Conservation (phyloP, 2,329 filamentous ascomycete genomes). For the Plectosphaerella plurivora region DNA sequence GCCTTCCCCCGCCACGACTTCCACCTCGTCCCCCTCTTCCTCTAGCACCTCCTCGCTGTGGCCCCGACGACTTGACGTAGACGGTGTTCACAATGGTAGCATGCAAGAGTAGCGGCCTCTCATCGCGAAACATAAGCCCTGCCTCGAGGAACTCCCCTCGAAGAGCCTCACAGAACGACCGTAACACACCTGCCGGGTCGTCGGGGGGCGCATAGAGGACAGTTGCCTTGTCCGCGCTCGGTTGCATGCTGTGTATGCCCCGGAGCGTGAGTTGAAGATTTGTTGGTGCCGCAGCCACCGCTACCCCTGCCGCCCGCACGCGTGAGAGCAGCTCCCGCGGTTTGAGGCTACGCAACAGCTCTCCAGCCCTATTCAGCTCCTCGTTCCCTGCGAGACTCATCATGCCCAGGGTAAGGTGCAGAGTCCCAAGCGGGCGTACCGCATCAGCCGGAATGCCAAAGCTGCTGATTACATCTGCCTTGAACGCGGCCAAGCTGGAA, state of each 20-base stretch:
- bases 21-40: constrained; percentile 33
- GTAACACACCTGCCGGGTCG: constrained; percentile 47
- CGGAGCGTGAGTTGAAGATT: constrained; percentile 41
- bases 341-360: constrained; percentile 30
- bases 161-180: constrained; percentile 54
- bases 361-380: constrained; percentile 34
- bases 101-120: constrained; percentile 67
- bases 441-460: constrained; percentile 57
- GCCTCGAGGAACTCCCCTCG: constrained; percentile 47
- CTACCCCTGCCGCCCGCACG: constrained; percentile 11
- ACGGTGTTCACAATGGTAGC: constrained; percentile 84
- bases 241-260: constrained; percentile 60
- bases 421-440: constrained; percentile 69
- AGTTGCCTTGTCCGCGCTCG: constrained; percentile 44
- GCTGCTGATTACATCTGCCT: constrained; percentile 47
- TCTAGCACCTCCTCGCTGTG: constrained; percentile 15
- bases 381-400: constrained; percentile 63
- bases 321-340: constrained; percentile 33
- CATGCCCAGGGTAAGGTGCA: constrained; percentile 83
- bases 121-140: constrained; percentile 53
- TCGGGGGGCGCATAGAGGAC: constrained; percentile 62
- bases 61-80: constrained; percentile 53
- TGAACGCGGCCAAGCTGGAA: constrained; percentile 57
- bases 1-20: constrained; percentile 22
- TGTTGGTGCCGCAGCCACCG: constrained; percentile 11